Evolutionary conservation across 352 stramenopile species (phyloP).

Genomic region (Phytopythium vexans): DNA sequence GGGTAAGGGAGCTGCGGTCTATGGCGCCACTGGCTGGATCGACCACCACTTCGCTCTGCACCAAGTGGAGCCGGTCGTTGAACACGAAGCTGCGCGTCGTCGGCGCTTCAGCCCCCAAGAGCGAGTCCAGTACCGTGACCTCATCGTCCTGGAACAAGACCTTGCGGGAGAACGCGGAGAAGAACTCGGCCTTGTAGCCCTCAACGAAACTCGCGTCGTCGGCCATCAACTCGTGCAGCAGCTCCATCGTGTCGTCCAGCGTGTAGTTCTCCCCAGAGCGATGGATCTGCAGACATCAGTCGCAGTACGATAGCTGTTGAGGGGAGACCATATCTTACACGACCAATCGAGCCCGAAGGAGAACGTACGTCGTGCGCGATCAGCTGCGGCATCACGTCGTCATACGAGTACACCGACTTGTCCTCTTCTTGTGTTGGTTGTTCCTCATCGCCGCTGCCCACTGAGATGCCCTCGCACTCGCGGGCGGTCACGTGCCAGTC

Average conservation of each 20-base stretch:
- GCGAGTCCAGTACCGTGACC: constrained; percentile 64
- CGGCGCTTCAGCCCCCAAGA: constrained; percentile 21
- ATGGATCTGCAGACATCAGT: constrained; percentile 43
- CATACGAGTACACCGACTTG: constrained; percentile 23
- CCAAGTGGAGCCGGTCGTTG: constrained; percentile 63
- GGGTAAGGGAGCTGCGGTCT: constrained; percentile 39
- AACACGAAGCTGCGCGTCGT: constrained; percentile 70
- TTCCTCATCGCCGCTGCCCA: background rate
- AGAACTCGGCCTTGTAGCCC: constrained; percentile 57
- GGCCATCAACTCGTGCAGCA: constrained; percentile 55
- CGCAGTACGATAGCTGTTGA: background rate
- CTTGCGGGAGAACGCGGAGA: constrained; percentile 47
- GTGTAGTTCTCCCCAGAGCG: constrained; percentile 72
- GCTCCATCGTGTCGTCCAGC: constrained; percentile 55
- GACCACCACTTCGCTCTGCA: constrained; percentile 68
- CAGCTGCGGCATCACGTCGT: constrained; percentile 53
- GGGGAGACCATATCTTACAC: background rate
- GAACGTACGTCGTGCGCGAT: constrained; percentile 64
- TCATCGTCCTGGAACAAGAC: constrained; percentile 50
- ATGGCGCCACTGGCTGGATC: constrained; percentile 10
- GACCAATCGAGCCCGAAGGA: too few relatives aligned
- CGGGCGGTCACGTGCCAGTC: constrained; percentile 64
- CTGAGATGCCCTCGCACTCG: constrained; percentile 63
- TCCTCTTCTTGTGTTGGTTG: background rate
- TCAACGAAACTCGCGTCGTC: constrained; percentile 49